phyloP scores from a whole-genome alignment of 2,329 filamentous ascomycete species.

The Exophiala lecanii-corni region DNA sequence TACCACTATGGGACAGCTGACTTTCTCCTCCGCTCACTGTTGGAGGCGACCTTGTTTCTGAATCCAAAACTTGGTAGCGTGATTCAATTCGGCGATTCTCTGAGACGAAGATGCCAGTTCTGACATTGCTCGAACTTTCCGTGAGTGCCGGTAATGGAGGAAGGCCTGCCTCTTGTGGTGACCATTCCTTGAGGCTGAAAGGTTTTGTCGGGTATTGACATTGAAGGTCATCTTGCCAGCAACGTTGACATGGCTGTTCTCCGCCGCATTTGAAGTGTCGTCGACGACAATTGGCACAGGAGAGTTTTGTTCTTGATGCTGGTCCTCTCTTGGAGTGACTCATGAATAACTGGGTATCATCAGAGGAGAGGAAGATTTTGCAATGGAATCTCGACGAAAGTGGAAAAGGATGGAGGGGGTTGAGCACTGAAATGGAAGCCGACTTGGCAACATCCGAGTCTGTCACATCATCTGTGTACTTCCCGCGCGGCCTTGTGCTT shows the following conservation, averaged over 20 bases:
- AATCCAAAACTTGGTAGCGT: conserved; percentile 2
- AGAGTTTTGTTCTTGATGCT: conserved; percentile 3
- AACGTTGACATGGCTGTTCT: conserved; percentile 5
- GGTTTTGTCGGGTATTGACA: background rate
- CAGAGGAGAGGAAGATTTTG: no score
- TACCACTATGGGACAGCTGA: conserved; percentile 3
- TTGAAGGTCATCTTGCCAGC: conserved; percentile 5
- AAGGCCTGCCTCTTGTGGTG: conserved; percentile 2
- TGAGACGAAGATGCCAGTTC: conserved; percentile 1
- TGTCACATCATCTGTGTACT: background rate
- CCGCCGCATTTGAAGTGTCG: conserved; percentile 4
- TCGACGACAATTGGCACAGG: conserved; percentile 1
- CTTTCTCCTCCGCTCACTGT: background rate
- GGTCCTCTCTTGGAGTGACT: conserved; percentile 4
- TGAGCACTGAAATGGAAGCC: conserved; percentile 2
- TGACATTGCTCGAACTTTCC: background rate
- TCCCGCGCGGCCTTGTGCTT: background rate
- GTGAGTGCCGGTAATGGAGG: background rate
- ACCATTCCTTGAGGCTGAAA: conserved; percentile 1
- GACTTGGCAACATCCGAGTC: conserved; percentile 5
- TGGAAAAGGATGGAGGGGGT: background rate
- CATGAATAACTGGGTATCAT: background rate
- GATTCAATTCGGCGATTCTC: conserved; percentile 4
- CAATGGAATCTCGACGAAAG: background rate
- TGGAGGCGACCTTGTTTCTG: background rate